A percentile compares a stretch with the other conserved stretches of the same genome.
phyloP scores from a whole-genome alignment of 1,284 basidiomycete genomes.

The Afroboletus lepidellus region DNA sequence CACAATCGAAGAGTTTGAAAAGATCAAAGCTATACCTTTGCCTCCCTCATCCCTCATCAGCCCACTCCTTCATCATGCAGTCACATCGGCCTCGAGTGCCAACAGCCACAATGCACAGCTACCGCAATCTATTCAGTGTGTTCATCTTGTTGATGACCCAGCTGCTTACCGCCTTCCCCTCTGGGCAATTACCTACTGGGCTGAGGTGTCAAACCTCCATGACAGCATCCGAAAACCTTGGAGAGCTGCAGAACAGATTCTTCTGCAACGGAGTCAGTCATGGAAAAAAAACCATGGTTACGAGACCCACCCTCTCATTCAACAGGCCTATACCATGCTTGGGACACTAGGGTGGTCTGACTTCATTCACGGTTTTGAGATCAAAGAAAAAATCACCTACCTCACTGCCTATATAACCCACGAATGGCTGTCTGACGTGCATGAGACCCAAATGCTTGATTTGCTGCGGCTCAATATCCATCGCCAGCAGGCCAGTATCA shows the following conservation, averaged over 20 bases:
- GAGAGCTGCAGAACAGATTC: not conserved
- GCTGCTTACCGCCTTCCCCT: not conserved
- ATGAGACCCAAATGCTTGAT: not conserved
- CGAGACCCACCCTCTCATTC: not conserved
- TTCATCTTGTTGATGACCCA: not conserved
- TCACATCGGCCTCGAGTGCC: not conserved
- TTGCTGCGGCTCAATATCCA: not conserved
- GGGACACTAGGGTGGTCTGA: not conserved
- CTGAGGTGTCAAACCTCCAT: not conserved
- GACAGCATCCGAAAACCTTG: not conserved
- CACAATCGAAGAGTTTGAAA: not conserved
- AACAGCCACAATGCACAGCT: no score
- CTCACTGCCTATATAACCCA: not conserved
- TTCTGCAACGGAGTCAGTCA: not conserved
- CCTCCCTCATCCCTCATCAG: not conserved
- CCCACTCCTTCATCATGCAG: not conserved
- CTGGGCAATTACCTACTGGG: not conserved
- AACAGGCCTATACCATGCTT: not conserved
- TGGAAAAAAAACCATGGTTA: not conserved
- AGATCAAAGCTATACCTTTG: not conserved
- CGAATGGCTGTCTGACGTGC: slow-evolving; percentile 1
- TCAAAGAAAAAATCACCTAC: not conserved
- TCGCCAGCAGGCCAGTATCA: not conserved
- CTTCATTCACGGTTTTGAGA: not conserved
- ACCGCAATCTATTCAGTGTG: not conserved